These are phyloP conservation scores for Flaveria floridana DNA, from an alignment of 140 eudicot species.

Conservation along the genomic window DNA sequence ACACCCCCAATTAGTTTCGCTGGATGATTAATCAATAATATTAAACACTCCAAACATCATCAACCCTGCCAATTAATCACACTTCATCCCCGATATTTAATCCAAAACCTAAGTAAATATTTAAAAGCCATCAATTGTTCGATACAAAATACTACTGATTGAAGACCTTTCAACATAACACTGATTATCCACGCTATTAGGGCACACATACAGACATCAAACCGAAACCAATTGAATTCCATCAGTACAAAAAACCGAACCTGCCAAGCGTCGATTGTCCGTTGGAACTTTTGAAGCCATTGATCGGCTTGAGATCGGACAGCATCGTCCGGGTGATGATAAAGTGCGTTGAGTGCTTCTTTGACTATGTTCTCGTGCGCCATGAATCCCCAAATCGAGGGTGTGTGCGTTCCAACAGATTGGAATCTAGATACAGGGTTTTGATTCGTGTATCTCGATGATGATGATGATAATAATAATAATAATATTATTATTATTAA, in stretches of 20 bases:
- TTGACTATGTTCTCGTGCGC: constrained; percentile 90
- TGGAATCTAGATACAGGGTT: constrained; percentile 27
- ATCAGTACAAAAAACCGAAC: constrained; percentile 31
- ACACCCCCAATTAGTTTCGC: no score
- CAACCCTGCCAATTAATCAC: background rate
- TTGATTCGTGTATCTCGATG: constrained; percentile 17
- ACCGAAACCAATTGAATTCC: background rate
- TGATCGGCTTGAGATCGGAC: constrained; percentile 98
- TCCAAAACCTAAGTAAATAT: constrained; percentile 10
- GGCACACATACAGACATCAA: background rate
- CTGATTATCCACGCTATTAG: background rate
- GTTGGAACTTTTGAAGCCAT: constrained; percentile 96
- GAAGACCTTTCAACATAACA: background rate
- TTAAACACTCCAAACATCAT: no score
- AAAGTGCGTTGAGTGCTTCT: constrained; percentile 95
- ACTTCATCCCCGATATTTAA: background rate
- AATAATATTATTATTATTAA: no score
- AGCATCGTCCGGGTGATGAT: constrained; percentile 94
- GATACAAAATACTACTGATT: background rate
- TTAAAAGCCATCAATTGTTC: background rate
- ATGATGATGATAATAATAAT: constrained; percentile 7
- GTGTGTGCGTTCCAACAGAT: background rate
- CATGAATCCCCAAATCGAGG: constrained; percentile 37
- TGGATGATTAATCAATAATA: no score
- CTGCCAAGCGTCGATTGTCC: constrained; percentile 99